Conservation (phyloP, 2,329 filamentous ascomycete genomes). For the Arthrinium phaeospermum region DNA sequence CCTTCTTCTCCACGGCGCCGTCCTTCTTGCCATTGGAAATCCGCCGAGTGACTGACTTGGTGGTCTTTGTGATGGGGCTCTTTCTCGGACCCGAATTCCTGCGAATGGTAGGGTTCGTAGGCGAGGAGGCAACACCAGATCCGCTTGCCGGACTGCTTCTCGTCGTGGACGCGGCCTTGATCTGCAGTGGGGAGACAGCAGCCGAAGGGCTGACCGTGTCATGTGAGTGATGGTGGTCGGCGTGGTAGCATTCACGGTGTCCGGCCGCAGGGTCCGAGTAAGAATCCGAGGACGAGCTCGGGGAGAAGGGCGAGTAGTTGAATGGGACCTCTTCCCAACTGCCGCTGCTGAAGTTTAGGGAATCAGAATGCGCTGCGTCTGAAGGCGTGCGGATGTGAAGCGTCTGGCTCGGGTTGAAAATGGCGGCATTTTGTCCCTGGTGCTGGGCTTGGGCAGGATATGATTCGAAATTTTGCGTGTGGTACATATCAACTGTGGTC, state of each 20-base stretch:
- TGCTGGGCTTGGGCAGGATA: constrained; percentile 54
- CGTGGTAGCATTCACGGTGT: constrained; percentile 67
- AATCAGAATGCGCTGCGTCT: constrained; percentile 79
- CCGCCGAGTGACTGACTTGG: constrained; percentile 85
- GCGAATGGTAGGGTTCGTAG: constrained; percentile 65
- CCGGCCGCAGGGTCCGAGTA: constrained; percentile 64
- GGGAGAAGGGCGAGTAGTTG: constrained; percentile 81
- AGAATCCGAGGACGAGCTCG: constrained; percentile 70
- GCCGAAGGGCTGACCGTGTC: constrained; percentile 71
- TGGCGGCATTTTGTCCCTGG: constrained; percentile 63
- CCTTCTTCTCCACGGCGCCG: constrained; percentile 81
- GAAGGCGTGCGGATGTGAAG: constrained; percentile 87
- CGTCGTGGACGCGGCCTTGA: constrained; percentile 65
- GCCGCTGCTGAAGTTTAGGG: constrained; percentile 68
- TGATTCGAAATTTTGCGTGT: constrained; percentile 66
- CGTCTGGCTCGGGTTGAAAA: constrained; percentile 92
- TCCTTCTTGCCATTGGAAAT: constrained; percentile 80
- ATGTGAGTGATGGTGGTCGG: constrained; percentile 57
- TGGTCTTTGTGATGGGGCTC: constrained; percentile 80
- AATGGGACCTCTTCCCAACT: constrained; percentile 84
- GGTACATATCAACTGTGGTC: constrained; percentile 79
- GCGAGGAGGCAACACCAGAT: constrained; percentile 64
- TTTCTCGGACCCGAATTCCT: constrained; percentile 75
- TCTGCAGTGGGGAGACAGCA: constrained; percentile 70
- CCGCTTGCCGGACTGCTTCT: constrained; percentile 67